Evolutionary conservation across 2,329 filamentous ascomycete species (phyloP).

Genomic region (Rhexocercosporidium sp.): DNA sequence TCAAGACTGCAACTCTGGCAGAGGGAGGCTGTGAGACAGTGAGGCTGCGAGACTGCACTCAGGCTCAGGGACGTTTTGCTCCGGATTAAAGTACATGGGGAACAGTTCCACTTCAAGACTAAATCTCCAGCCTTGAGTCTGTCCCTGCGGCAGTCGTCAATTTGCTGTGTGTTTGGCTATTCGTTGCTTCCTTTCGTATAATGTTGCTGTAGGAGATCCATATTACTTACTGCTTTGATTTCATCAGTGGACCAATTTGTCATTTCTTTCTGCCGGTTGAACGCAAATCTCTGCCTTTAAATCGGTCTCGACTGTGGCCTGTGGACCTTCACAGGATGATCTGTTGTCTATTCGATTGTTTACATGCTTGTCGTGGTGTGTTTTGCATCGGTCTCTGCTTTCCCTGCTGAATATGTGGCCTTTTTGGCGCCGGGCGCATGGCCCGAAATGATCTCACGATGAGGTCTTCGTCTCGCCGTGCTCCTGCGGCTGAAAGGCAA

Average conservation of each 20-base stretch:
- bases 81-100: neutral
- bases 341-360: neutral
- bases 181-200: neutral
- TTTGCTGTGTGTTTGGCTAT: neutral
- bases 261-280: neutral
- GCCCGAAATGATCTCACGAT: neutral
- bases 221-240: neutral
- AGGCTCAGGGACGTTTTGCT: neutral
- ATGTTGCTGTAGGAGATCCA: neutral
- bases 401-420: neutral
- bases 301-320: neutral
- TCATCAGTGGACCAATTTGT: neutral
- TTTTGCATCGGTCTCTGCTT: neutral
- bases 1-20: slow-evolving; percentile 14
- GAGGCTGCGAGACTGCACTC: neutral
- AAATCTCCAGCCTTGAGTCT: neutral
- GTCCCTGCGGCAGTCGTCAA: neutral
- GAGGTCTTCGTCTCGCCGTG: neutral
- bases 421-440: neutral
- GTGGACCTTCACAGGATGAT: neutral
- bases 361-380: neutral
- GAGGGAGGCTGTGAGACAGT: slow-evolving; percentile 1
- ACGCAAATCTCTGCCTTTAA: neutral
- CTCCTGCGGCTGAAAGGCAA: neutral
- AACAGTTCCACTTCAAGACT: neutral